These are phyloP conservation scores for Crithidia acanthocephali DNA, from an alignment of 208 protist species.

Conservation along the genomic window DNA sequence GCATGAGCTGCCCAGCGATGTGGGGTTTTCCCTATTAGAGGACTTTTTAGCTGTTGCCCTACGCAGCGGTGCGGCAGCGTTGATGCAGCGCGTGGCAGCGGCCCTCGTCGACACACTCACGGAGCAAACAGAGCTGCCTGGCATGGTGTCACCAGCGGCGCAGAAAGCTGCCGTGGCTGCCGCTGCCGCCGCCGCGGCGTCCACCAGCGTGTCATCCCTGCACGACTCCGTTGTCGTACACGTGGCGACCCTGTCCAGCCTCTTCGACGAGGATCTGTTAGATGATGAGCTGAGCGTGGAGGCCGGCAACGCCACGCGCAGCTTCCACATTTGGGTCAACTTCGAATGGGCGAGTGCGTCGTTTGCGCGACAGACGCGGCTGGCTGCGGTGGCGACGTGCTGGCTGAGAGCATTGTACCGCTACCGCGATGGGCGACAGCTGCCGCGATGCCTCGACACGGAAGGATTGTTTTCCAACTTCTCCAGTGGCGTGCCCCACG, in stretches of 20 bases:
- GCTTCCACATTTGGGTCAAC: conserved; percentile 65
- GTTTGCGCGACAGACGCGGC: conserved; percentile 52
- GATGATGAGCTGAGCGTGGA: conserved; percentile 31
- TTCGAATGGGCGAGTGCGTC: conserved; percentile 73
- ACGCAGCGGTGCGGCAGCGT: neutral
- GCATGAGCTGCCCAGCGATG: neutral
- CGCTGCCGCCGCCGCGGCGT: neutral
- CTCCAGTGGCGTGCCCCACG: neutral
- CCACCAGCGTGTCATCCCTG: neutral
- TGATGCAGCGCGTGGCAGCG: conserved; percentile 13
- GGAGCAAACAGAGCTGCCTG: neutral
- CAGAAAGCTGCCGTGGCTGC: neutral
- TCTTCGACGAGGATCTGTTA: conserved; percentile 31
- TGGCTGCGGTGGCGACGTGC: conserved; percentile 31
- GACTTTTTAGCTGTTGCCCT: conserved; percentile 14
- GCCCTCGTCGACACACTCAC: conserved; percentile 7
- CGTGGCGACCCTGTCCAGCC: conserved; percentile 22
- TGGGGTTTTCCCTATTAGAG: conserved; percentile 20
- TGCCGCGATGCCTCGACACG: neutral
- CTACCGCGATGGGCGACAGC: neutral
- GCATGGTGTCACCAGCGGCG: neutral
- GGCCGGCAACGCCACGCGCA: conserved; percentile 60
- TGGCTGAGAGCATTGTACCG: conserved; percentile 28
- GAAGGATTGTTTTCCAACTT: too few relatives aligned
- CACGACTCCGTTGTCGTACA: neutral